Conservation (phyloP, 1,284 basidiomycete species). For the Cerrena zonata region DNA sequence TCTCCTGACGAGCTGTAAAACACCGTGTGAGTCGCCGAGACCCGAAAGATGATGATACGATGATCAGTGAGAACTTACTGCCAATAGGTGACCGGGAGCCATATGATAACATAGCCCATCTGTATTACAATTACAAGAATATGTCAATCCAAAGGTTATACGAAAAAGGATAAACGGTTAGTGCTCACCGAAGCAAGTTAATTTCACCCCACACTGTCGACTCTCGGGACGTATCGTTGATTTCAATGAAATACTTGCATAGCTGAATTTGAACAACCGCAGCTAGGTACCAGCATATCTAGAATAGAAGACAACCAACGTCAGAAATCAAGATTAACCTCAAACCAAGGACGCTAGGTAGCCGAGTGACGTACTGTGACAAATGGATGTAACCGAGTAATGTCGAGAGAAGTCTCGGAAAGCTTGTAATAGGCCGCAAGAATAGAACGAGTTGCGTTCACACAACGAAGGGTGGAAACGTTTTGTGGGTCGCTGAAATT, state of each 20-base stretch:
- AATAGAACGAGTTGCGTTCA: conserved; percentile 66
- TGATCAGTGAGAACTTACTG: conserved; percentile 42
- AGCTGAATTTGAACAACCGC: conserved; percentile 78
- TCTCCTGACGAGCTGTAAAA: conserved; percentile 65
- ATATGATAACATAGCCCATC: conserved; percentile 76
- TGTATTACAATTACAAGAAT: too few relatives aligned
- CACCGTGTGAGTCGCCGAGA: conserved; percentile 12
- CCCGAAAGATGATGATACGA: background rate
- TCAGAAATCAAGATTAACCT: background rate
- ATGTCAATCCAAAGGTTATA: too few relatives aligned
- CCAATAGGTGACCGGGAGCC: conserved; percentile 75
- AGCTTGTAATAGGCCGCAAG: conserved; percentile 67
- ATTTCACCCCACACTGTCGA: conserved; percentile 79
- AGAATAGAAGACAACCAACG: conserved; percentile 1
- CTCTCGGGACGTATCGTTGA: conserved; percentile 62
- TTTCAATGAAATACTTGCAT: conserved; percentile 78
- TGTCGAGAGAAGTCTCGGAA: conserved; percentile 70
- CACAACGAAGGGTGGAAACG: conserved; percentile 63
- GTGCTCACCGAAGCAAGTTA: conserved; percentile 62
- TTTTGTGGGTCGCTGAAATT: conserved; percentile 62
- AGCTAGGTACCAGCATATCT: conserved; percentile 85
- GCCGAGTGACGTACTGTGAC: conserved; percentile 51
- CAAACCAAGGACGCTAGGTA: background rate
- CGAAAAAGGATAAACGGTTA: too few relatives aligned
- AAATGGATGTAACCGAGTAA: conserved; percentile 73